Percentiles rank a stretch among this genome's conserved stretches.
Evolutionary conservation across 1,139 yeast genomes (phyloP).

Genomic region (Candida anutae): DNA sequence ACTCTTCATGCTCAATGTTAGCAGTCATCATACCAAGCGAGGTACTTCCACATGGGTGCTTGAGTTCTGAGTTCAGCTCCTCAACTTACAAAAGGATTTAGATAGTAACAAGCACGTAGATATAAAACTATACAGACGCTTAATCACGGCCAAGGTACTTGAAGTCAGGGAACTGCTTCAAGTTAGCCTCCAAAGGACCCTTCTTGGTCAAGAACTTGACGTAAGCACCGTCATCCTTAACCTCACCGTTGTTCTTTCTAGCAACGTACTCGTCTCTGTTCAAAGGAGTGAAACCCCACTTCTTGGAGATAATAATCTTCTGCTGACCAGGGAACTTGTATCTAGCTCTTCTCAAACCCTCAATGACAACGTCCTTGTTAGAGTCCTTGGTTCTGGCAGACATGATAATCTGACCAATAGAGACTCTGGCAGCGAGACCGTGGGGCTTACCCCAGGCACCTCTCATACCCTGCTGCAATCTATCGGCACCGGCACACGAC

Average conservation of each 20-base stretch:
- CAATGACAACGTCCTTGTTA: conserved; percentile 95
- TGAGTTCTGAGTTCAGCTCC: too few species aligned
- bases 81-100: too few species aligned
- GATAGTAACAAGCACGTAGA: neutral
- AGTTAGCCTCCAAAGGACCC: conserved; percentile 91
- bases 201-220: conserved; percentile 96
- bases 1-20: too few species aligned
- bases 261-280: conserved; percentile 95
- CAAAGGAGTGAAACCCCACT: conserved; percentile 99
- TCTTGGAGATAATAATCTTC: conserved; percentile 97
- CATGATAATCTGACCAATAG: conserved; percentile 96
- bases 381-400: conserved; percentile 98
- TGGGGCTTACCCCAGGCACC: conserved; percentile 99
- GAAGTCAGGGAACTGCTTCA: conserved; percentile 93
- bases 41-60: too few species aligned
- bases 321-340: conserved; percentile 99
- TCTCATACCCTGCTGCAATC: conserved; percentile 99
- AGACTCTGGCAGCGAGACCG: conserved; percentile 99
- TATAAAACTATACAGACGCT: neutral
- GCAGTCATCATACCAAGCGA: too few species aligned
- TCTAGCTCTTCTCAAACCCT: conserved; percentile 99
- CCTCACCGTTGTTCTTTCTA: conserved; percentile 95
- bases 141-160: conserved; percentile 39
- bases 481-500: conserved; percentile 99
- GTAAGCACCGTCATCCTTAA: conserved; percentile 98